Evolutionary conservation across 2,329 filamentous ascomycete species (phyloP).

Genomic region (Scedosporium boydii): DNA sequence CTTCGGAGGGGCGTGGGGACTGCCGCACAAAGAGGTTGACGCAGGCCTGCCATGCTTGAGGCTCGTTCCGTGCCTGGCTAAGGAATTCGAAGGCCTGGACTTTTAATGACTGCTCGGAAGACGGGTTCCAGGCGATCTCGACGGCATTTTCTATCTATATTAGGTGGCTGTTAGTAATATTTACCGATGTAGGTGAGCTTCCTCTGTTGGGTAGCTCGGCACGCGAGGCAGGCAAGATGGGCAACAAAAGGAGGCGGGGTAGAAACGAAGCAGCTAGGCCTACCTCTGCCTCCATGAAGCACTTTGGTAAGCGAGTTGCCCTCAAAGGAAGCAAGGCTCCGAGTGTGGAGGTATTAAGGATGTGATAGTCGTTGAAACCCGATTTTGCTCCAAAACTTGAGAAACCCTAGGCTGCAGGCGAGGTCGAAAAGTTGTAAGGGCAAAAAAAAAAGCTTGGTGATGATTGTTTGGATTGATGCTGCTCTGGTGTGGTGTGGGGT

Average conservation of each 20-base stretch:
- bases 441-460: constrained; percentile 6
- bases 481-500: constrained; percentile 4
- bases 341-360: neutral
- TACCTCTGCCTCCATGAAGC: constrained; percentile 9
- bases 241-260: constrained; percentile 1
- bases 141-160: constrained; percentile 84
- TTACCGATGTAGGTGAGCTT: neutral
- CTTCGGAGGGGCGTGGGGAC: constrained; percentile 61
- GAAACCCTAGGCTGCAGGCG: neutral
- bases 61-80: constrained; percentile 68
- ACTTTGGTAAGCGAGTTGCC: neutral
- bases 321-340: neutral
- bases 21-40: constrained; percentile 73
- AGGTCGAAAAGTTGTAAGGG: neutral
- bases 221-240: neutral
- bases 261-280: neutral
- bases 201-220: neutral
- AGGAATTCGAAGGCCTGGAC: constrained; percentile 75
- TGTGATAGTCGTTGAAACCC: neutral
- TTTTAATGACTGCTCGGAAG: constrained; percentile 66
- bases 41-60: constrained; percentile 85
- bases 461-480: constrained; percentile 3
- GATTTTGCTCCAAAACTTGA: neutral
- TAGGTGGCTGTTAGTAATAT: neutral
- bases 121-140: constrained; percentile 81